Base-by-base conservation (phyloP, 2,329 filamentous ascomycete species). In the Cladosporium sp. region DNA sequence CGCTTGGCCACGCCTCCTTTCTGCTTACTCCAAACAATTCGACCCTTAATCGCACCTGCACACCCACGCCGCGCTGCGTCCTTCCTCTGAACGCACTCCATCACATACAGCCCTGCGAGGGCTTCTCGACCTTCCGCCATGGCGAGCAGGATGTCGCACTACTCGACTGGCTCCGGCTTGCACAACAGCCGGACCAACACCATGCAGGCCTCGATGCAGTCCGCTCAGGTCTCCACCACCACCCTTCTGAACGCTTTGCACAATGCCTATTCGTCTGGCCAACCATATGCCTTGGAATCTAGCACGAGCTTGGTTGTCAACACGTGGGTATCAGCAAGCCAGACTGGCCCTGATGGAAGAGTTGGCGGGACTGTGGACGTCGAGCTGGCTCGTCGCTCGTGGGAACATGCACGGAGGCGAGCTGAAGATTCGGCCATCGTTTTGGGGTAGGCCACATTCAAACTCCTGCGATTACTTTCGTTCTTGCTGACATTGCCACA, bases 341-440 rank as follows among this genome's bases (percentile, higher is more conserved):
- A 87, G 60, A 74, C 80, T 19, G 82, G 85, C 37, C 78, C 81
- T 2, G 82, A 89, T 63, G 87, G 86, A 35, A 78, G 80, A 52
- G 75, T 77, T 43, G 88, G 87, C 48, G 88, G 87, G 50, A 90
- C 87, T 7, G 82, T 97, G 40, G 93, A 98, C 71, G 73, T 81
- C 40, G 81, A 86, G 18, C 73, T 98, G 46, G 87, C 88, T 13
- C 77, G 82, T 49, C 83, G 89, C 67, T 90, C 91, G 2, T 98
- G 93, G 92, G 93, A 98, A 73, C 93, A 98, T 76, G 92, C 93
- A 53, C 82, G 92, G 61, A 84, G 93, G 57, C 83, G 93, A 74
- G 93, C 93, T 40, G 93, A 98, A 70, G 93, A 98, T 73, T 91
- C 89, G 13, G 96, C 91, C 67, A 87, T 98, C 58, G 78, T 97